Percentiles rank a stretch among this genome's conserved stretches.
These are phyloP conservation scores for Trichophyton mentagrophytes DNA, from an alignment of 2,329 filamentous ascomycete species.

Conservation along the genomic window DNA sequence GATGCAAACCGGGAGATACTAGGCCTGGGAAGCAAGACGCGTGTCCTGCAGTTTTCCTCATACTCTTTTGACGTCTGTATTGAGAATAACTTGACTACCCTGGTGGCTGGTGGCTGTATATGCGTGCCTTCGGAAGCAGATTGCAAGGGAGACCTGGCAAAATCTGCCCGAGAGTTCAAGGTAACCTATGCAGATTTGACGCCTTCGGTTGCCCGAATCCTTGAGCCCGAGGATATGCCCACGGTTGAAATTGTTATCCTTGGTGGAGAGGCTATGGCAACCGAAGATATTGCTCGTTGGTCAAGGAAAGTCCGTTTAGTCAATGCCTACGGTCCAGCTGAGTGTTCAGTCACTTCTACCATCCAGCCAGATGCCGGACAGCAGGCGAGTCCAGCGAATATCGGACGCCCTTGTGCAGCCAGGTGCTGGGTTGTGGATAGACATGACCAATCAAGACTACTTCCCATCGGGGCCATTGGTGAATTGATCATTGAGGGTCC, in stretches of 20 bases:
- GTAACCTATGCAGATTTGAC: constrained; percentile 43
- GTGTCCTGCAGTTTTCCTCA: constrained; percentile 66
- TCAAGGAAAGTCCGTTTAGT: constrained; percentile 23
- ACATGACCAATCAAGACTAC: constrained; percentile 23
- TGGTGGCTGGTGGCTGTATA: constrained; percentile 28
- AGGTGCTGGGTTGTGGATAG: constrained; percentile 5
- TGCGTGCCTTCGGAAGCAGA: constrained; percentile 32
- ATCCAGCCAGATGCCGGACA: background rate
- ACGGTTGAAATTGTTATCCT: constrained; percentile 26
- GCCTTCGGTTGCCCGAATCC: constrained; percentile 37
- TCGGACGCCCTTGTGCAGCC: constrained; percentile 1
- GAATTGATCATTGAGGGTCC: constrained; percentile 39
- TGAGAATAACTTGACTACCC: constrained; percentile 59
- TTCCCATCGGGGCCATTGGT: constrained; percentile 44
- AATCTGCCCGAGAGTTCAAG: background rate
- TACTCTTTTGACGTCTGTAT: constrained; percentile 82
- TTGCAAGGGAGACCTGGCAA: constrained; percentile 27
- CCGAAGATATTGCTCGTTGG: constrained; percentile 18
- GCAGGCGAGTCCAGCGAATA: constrained; percentile 6
- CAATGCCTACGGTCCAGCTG: constrained; percentile 23
- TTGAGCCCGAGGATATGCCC: constrained; percentile 27
- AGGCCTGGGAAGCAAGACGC: constrained; percentile 27
- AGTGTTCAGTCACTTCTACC: constrained; percentile 7
- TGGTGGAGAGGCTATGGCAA: constrained; percentile 18
- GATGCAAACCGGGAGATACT: constrained; percentile 34